These are phyloP conservation scores for Microbotryum silenes-acaulis DNA, from an alignment of 1,284 basidiomycete species.

Conservation along the genomic window DNA sequence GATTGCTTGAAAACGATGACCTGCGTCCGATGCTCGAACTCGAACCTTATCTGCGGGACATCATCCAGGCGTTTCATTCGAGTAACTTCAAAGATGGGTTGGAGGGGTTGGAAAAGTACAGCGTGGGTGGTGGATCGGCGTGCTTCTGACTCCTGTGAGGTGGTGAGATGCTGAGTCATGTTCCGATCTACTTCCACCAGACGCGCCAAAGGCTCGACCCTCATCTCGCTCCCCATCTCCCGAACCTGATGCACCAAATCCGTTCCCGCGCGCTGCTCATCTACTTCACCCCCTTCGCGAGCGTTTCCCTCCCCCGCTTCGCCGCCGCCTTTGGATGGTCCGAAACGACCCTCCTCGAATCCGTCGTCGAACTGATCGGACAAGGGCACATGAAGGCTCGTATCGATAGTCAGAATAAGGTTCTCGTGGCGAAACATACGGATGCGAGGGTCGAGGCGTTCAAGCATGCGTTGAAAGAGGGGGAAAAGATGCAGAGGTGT, in stretches of 20 bases:
- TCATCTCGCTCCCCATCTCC: slow-evolving; percentile 60
- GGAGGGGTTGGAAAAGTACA: slow-evolving; percentile 60
- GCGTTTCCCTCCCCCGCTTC: slow-evolving; percentile 71
- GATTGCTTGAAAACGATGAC: slow-evolving; percentile 58
- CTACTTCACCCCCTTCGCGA: slow-evolving; percentile 75
- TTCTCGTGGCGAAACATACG: slow-evolving; percentile 35
- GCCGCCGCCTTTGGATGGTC: slow-evolving; percentile 72
- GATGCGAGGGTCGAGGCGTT: slow-evolving; percentile 43
- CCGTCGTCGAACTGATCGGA: slow-evolving; percentile 66
- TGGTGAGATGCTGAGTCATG: background rate
- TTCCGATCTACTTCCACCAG: slow-evolving; percentile 41
- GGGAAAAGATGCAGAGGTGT: slow-evolving; percentile 57
- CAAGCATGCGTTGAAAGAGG: slow-evolving; percentile 61
- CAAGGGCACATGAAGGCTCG: slow-evolving; percentile 64
- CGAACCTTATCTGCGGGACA: slow-evolving; percentile 71
- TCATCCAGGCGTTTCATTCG: slow-evolving; percentile 69
- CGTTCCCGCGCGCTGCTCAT: slow-evolving; percentile 65
- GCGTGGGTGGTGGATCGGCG: slow-evolving; percentile 47
- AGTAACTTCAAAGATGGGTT: slow-evolving; percentile 74
- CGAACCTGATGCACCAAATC: slow-evolving; percentile 54
- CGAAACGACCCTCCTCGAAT: slow-evolving; percentile 57
- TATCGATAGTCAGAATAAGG: slow-evolving; percentile 73
- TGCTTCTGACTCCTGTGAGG: background rate
- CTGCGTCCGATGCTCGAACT: slow-evolving; percentile 73
- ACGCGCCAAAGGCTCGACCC: slow-evolving; percentile 67